Evolutionary conservation across 2,329 filamentous ascomycete genomes (phyloP).

Genomic region (Ceratocystis papillata): DNA sequence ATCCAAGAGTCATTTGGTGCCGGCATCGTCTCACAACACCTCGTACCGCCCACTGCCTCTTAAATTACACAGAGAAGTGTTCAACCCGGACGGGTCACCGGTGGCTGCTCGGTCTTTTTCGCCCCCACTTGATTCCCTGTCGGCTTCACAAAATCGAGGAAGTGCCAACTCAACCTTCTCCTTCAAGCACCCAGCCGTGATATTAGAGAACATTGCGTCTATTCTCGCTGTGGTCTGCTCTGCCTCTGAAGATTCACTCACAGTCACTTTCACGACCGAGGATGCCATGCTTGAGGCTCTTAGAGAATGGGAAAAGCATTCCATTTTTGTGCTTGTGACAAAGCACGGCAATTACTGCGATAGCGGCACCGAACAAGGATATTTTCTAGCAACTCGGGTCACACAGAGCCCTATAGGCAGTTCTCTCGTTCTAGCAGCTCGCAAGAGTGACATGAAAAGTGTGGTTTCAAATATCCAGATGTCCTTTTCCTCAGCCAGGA

Average conservation of each 20-base stretch:
- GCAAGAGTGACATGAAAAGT: neutral
- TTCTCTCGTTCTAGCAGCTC: neutral
- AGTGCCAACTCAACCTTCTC: constrained; percentile 17
- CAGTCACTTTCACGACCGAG: constrained; percentile 1
- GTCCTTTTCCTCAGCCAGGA: constrained; percentile 8
- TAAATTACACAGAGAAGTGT: neutral
- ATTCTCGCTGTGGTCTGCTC: constrained; percentile 1
- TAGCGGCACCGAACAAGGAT: neutral
- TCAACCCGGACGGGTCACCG: neutral
- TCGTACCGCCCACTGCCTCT: neutral
- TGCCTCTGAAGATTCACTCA: neutral
- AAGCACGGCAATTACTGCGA: constrained; percentile 10
- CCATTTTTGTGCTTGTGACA: constrained; percentile 15
- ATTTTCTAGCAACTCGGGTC: constrained; percentile 14
- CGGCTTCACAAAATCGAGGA: neutral
- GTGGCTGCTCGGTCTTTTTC: neutral
- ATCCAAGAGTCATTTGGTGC: neutral
- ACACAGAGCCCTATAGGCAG: neutral
- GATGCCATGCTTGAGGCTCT: constrained; percentile 11
- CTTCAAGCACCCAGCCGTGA: constrained; percentile 16
- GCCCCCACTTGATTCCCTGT: neutral
- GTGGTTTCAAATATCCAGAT: neutral
- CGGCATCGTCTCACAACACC: neutral
- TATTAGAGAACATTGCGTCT: constrained; percentile 13
- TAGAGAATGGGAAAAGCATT: neutral